These are phyloP conservation scores for Alternaria angustiovoidea DNA, from an alignment of 2,329 filamentous ascomycete genomes.

Conservation along the genomic window DNA sequence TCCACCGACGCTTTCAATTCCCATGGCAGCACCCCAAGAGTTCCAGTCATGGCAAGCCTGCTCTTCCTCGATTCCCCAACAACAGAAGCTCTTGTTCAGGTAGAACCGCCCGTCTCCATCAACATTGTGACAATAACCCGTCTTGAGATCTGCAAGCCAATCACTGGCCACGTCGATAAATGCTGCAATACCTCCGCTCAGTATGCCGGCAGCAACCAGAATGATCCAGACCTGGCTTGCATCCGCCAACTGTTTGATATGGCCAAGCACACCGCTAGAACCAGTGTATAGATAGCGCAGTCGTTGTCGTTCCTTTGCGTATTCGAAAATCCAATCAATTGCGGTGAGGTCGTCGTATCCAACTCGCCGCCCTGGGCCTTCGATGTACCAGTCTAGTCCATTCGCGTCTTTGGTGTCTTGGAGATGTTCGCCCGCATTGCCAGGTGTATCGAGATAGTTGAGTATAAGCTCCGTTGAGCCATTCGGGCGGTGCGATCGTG, in stretches of 20 bases:
- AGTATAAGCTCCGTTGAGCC: slow-evolving; percentile 52
- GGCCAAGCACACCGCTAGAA: slow-evolving; percentile 74
- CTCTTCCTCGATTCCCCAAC: slow-evolving; percentile 80
- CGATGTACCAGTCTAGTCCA: slow-evolving; percentile 81
- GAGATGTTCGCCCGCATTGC: slow-evolving; percentile 47
- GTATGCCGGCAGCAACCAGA: slow-evolving; percentile 82
- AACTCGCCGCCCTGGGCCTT: slow-evolving; percentile 86
- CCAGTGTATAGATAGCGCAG: slow-evolving; percentile 77
- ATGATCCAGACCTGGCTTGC: slow-evolving; percentile 92
- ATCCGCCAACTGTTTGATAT: slow-evolving; percentile 77
- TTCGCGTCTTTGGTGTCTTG: slow-evolving; percentile 56
- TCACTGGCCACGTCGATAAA: slow-evolving; percentile 89
- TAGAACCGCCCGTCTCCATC: slow-evolving; percentile 87
- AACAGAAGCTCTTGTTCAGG: slow-evolving; percentile 90
- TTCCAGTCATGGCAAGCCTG: slow-evolving; percentile 87
- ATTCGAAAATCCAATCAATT: slow-evolving; percentile 99
- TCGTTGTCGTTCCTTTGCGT: slow-evolving; percentile 92
- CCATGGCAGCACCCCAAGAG: slow-evolving; percentile 80
- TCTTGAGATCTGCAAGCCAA: slow-evolving; percentile 93
- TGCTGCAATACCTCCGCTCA: slow-evolving; percentile 84
- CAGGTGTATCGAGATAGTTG: slow-evolving; percentile 52
- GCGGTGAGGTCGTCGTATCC: slow-evolving; percentile 96
- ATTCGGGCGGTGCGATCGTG: slow-evolving; percentile 33
- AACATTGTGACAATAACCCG: slow-evolving; percentile 81
- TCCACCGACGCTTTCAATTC: slow-evolving; percentile 70